These are phyloP conservation scores for Coemansia sp. DNA, from an alignment of 192 early-diverging fungal genomes.

Conservation along the genomic window DNA sequence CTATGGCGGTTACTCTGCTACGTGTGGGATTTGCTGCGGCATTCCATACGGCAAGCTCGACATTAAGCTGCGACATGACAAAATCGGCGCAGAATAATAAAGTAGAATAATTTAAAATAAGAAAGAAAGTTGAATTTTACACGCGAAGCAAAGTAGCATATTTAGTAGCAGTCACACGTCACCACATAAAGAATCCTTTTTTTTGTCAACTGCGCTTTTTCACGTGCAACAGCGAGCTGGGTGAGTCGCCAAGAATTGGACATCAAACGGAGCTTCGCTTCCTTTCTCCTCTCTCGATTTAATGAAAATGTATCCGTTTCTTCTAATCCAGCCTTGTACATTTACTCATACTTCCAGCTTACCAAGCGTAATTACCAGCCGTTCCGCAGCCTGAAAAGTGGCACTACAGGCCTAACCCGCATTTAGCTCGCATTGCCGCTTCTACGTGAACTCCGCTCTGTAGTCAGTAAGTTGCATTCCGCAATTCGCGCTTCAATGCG, in stretches of 20 bases:
- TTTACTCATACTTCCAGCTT: not conserved
- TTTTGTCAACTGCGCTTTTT: not conserved
- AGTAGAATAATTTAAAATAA: not conserved
- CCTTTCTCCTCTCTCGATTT: not conserved
- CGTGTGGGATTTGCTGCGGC: constrained; percentile 41
- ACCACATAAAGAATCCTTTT: not conserved
- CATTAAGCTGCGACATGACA: constrained; percentile 34
- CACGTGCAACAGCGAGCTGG: constrained; percentile 1
- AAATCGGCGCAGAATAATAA: not conserved
- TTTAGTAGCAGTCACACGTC: not conserved
- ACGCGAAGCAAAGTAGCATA: not conserved
- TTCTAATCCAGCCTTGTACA: not conserved
- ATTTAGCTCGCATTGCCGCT: not conserved
- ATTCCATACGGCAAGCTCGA: constrained; percentile 48
- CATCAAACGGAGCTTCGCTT: not conserved
- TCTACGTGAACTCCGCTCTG: not conserved
- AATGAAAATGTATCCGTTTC: not conserved
- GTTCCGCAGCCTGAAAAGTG: not conserved
- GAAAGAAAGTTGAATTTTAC: not conserved
- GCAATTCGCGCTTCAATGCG: not conserved
- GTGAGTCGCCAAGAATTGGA: not conserved
- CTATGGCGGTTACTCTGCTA: constrained; percentile 34
- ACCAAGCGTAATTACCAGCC: not conserved
- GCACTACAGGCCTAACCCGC: not conserved
- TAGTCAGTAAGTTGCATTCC: not conserved